These are phyloP conservation scores for Cladophialophora carrionii DNA, from an alignment of 2,329 filamentous ascomycete genomes.

Conservation along the genomic window DNA sequence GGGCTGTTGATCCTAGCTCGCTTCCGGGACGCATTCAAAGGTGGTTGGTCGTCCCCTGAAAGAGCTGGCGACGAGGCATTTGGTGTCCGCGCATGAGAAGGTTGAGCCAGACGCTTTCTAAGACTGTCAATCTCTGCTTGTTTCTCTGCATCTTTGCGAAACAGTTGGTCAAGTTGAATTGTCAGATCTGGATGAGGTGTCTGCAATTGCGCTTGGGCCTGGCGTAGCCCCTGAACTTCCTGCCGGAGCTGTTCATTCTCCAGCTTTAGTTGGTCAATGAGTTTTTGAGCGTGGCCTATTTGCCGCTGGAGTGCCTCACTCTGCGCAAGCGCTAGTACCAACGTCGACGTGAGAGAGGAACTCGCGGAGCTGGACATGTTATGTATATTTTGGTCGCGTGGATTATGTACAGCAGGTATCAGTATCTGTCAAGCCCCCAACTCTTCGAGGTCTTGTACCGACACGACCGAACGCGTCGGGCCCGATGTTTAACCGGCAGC, in stretches of 20 bases:
- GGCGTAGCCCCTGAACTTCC: constrained; percentile 22
- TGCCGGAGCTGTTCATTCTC: constrained; percentile 45
- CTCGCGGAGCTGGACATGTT: not conserved
- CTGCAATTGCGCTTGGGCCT: not conserved
- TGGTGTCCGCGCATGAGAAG: constrained; percentile 12
- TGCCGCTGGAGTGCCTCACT: constrained; percentile 40
- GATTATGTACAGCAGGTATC: not conserved
- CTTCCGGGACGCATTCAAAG: constrained; percentile 17
- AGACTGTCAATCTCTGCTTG: constrained; percentile 37
- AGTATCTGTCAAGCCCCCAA: too few species aligned
- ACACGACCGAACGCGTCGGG: not conserved
- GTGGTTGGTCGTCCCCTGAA: constrained; percentile 21
- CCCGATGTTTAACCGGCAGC: not conserved
- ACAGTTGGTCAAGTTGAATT: constrained; percentile 33
- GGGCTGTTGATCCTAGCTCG: constrained; percentile 22
- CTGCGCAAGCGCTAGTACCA: constrained; percentile 35
- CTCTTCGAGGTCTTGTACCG: not conserved
- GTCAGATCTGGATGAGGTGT: constrained; percentile 8
- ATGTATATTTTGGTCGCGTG: not conserved
- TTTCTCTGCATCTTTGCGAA: constrained; percentile 34
- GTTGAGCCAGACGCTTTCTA: constrained; percentile 29
- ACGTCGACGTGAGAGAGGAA: constrained; percentile 17
- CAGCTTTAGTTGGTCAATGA: constrained; percentile 29
- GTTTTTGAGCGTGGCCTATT: constrained; percentile 22
- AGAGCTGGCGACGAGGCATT: constrained; percentile 27